A percentile compares a stretch with the other conserved stretches of the same genome.
Evolutionary conservation across 176 grass and related monocot genomes (phyloP).

Genomic region (Otatea glauca): DNA sequence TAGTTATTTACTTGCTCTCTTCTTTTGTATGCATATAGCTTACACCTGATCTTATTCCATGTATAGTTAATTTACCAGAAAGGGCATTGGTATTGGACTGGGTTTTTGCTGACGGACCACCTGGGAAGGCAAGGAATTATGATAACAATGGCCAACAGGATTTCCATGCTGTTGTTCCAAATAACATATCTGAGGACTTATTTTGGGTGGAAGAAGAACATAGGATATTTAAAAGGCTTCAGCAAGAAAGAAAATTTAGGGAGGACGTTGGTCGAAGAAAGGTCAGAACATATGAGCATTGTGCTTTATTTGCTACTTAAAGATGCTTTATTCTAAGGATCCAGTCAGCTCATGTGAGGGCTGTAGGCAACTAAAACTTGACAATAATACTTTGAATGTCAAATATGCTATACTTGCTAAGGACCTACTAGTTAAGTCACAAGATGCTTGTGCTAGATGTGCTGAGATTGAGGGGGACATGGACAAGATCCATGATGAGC

Average conservation of each 20-base stretch:
- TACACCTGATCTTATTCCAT: constrained; percentile 31
- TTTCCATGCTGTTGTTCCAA: constrained; percentile 85
- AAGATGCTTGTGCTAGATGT: too few species aligned
- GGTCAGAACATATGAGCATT: constrained; percentile 42
- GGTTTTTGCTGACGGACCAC: constrained; percentile 87
- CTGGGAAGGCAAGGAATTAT: constrained; percentile 70
- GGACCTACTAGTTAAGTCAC: too few species aligned
- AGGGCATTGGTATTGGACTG: constrained; percentile 71
- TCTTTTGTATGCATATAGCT: constrained; percentile 12
- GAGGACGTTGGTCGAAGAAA: constrained; percentile 63
- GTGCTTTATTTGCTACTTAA: constrained; percentile 3
- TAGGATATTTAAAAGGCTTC: constrained; percentile 72
- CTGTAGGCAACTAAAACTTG: too few species aligned
- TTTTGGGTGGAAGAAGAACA: constrained; percentile 87
- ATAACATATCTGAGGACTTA: constrained; percentile 57
- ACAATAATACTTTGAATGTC: too few species aligned
- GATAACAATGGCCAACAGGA: constrained; percentile 78
- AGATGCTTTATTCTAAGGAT: too few species aligned
- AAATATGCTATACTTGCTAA: too few species aligned
- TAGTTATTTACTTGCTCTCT: constrained; percentile 11
- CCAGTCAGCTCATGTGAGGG: too few species aligned
- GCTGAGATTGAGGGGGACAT: too few species aligned
- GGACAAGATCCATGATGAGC: too few species aligned
- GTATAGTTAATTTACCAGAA: constrained; percentile 71
- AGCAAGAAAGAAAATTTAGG: constrained; percentile 69